Percentiles rank a stretch among this genome's conserved stretches.
Evolutionary conservation across 2,329 filamentous ascomycete species (phyloP).

Genomic region (Nothophoma quercina): DNA sequence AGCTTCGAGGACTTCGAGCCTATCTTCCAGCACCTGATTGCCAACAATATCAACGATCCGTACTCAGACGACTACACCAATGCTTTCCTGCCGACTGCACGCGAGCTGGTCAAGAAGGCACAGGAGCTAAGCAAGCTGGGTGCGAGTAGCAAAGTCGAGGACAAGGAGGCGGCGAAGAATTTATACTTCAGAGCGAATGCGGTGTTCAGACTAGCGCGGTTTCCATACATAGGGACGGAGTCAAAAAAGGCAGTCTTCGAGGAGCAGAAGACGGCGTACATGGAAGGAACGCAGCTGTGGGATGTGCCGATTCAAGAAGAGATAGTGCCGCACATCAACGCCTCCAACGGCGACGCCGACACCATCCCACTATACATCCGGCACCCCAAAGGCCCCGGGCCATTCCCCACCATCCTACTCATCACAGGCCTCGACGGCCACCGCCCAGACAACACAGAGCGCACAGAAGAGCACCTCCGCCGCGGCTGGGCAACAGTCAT

Average conservation of each 20-base stretch:
- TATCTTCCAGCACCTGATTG: constrained; percentile 51
- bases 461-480: constrained; percentile 55
- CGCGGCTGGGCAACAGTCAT: constrained; percentile 60
- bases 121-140: constrained; percentile 49
- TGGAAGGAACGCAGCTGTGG: constrained; percentile 57
- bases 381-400: constrained; percentile 54
- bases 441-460: constrained; percentile 57
- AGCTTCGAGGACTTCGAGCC: constrained; percentile 72
- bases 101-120: constrained; percentile 62
- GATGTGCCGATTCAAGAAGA: constrained; percentile 67
- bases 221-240: constrained; percentile 63
- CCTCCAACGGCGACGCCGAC: constrained; percentile 59
- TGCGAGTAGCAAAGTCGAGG: constrained; percentile 47
- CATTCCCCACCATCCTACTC: constrained; percentile 61
- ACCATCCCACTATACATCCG: constrained; percentile 71
- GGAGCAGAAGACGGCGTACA: constrained; percentile 69
- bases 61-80: constrained; percentile 69
- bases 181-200: constrained; percentile 74
- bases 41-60: constrained; percentile 70
- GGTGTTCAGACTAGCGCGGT: constrained; percentile 75
- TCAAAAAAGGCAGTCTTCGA: constrained; percentile 68
- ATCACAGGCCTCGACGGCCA: constrained; percentile 67
- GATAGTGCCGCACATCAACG: constrained; percentile 64
- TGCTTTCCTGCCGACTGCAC: constrained; percentile 66
- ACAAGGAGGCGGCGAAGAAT: constrained; percentile 62